phyloP scores from a whole-genome alignment of 2,329 filamentous ascomycete species.

The Rasamsonia emersonii region DNA sequence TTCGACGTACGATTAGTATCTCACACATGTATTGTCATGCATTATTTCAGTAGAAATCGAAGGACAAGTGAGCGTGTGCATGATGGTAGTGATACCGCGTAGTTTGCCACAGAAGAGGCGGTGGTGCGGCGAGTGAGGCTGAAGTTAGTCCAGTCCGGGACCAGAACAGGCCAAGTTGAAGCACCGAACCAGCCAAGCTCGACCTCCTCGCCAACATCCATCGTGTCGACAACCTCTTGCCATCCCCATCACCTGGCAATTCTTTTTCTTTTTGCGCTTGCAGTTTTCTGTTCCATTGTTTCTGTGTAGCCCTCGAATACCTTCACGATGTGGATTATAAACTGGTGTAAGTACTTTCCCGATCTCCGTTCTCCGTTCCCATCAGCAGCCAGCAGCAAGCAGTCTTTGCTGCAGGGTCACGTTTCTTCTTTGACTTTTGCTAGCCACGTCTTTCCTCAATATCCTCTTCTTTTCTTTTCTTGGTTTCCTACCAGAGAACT shows the following conservation, averaged over 20 bases:
- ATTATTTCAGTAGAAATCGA: no score
- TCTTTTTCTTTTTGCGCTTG: constrained; percentile 1
- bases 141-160: no score
- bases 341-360: constrained; percentile 66
- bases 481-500: no score
- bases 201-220: constrained; percentile 1
- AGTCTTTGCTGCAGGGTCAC: not conserved
- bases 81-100: no score
- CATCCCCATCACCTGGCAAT: not conserved
- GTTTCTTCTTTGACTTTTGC: constrained; percentile 14
- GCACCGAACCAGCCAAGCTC: no score
- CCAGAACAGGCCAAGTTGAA: no score
- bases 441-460: constrained; percentile 5
- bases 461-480: not conserved
- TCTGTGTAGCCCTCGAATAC: not conserved
- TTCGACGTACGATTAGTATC: no score
- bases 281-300: constrained; percentile 1
- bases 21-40: no score
- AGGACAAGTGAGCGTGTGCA: no score
- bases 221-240: not conserved
- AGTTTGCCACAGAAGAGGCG: no score
- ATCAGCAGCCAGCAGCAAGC: not conserved
- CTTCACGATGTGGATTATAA: constrained; percentile 77
- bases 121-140: no score
- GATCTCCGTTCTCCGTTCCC: constrained; percentile 9